Evolutionary conservation across 1,284 basidiomycete genomes (phyloP).

Genomic region (Mycosarcoma maydis): DNA sequence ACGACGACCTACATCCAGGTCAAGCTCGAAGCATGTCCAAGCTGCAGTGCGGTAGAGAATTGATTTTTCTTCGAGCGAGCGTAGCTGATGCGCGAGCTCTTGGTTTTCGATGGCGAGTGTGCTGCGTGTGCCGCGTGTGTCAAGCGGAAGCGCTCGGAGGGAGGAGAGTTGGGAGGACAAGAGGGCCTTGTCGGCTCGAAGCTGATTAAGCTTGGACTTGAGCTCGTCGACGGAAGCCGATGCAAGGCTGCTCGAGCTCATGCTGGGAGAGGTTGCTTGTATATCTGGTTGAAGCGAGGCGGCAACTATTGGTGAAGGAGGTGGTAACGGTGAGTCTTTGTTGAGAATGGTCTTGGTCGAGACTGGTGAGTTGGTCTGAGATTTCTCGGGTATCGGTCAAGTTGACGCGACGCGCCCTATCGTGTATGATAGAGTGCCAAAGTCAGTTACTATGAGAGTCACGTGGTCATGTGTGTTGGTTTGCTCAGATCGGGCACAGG

Average conservation of each 20-base stretch:
- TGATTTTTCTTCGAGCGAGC: conserved; percentile 41
- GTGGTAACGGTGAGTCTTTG: no score
- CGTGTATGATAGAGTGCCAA: no score
- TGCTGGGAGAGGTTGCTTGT: neutral
- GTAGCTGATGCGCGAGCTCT: conserved; percentile 25
- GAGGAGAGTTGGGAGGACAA: conserved; percentile 36
- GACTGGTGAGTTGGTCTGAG: conserved; percentile 2
- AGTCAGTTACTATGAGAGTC: no score
- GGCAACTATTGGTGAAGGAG: no score
- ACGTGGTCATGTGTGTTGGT: no score
- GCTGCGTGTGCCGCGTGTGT: neutral
- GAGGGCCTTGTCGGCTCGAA: conserved; percentile 36
- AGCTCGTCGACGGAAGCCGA: conserved; percentile 29
- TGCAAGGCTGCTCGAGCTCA: conserved; percentile 7
- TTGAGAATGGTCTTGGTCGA: no score
- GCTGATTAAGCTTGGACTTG: conserved; percentile 17
- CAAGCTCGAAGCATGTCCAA: conserved; percentile 55
- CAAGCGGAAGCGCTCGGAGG: conserved; percentile 22
- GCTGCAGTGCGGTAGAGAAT: conserved; percentile 46
- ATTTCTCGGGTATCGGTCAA: neutral
- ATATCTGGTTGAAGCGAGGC: no score
- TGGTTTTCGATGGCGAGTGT: conserved; percentile 19
- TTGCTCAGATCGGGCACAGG: neutral
- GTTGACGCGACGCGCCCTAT: conserved; percentile 26
- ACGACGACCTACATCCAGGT: conserved; percentile 51